These are phyloP conservation scores for Russula sp. DNA, from an alignment of 768 basidiomycete species.

Conservation along the genomic window DNA sequence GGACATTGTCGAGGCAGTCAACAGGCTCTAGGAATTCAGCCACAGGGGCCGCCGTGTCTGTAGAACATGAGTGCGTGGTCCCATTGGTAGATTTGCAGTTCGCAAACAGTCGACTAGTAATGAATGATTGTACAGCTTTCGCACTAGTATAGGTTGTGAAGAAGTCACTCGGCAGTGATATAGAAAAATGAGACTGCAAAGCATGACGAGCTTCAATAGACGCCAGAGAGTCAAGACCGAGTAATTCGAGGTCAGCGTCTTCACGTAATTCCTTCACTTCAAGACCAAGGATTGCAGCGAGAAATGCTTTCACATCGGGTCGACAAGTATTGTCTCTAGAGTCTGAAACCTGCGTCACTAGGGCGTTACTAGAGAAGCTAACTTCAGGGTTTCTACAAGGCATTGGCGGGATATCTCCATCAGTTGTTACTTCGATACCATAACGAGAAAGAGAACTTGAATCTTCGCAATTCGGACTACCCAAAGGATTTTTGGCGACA, in stretches of 20 bases:
- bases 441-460: background rate
- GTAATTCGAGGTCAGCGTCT: slow-evolving; percentile 38
- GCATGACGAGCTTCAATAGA: slow-evolving; percentile 53
- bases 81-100: background rate
- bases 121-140: slow-evolving; percentile 31
- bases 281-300: slow-evolving; percentile 41
- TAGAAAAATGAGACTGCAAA: slow-evolving; percentile 35
- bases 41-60: too few relatives aligned
- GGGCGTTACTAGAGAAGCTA: background rate
- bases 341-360: slow-evolving; percentile 9
- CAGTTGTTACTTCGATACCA: background rate
- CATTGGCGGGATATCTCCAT: background rate
- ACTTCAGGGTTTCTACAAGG: background rate
- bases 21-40: background rate
- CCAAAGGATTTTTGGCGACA: background rate
- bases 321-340: slow-evolving; percentile 9
- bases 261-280: slow-evolving; percentile 35
- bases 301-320: slow-evolving; percentile 30
- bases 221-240: slow-evolving; percentile 60
- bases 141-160: slow-evolving; percentile 38
- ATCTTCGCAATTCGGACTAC: background rate
- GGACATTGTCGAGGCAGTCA: slow-evolving; percentile 25
- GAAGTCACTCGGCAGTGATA: slow-evolving; percentile 39
- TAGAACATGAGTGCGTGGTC: background rate
- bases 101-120: slow-evolving; percentile 13